Percentiles rank a stretch among this genome's conserved stretches.
These are phyloP conservation scores for Abrus pulchellus DNA, from an alignment of 306 rosid genomes.

Conservation along the genomic window DNA sequence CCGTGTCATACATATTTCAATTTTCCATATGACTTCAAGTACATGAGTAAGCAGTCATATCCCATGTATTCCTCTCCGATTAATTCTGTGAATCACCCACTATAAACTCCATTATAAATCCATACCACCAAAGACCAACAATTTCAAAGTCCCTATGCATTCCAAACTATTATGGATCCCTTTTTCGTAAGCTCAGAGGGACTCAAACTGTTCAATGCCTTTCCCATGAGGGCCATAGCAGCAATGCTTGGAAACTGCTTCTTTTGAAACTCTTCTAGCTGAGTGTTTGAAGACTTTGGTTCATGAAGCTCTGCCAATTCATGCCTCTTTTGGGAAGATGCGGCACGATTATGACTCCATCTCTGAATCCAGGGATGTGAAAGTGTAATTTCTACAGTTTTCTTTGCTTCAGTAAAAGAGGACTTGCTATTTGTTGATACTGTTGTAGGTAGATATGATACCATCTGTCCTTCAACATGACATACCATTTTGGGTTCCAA, in stretches of 20 bases:
- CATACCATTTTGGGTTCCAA: slow-evolving; percentile 51
- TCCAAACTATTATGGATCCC: slow-evolving; percentile 78
- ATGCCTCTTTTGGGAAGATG: slow-evolving; percentile 54
- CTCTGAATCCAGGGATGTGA: slow-evolving; percentile 93
- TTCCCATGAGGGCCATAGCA: slow-evolving; percentile 97
- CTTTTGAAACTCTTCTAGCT: slow-evolving; percentile 52
- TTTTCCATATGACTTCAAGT: slow-evolving; percentile 2
- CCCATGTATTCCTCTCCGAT: slow-evolving; percentile 39
- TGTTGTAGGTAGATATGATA: slow-evolving; percentile 43
- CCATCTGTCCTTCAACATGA: slow-evolving; percentile 48
- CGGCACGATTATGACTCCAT: slow-evolving; percentile 57
- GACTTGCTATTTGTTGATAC: slow-evolving; percentile 47
- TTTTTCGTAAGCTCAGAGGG: slow-evolving; percentile 61
- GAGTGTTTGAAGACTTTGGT: slow-evolving; percentile 51
- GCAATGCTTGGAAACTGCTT: slow-evolving; percentile 87
- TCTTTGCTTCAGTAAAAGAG: slow-evolving; percentile 49
- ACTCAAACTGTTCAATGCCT: slow-evolving; percentile 62
- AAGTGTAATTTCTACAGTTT: slow-evolving; percentile 59
- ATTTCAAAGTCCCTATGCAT: slow-evolving; percentile 51
- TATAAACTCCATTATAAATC: slow-evolving; percentile 29
- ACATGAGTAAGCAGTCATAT: slow-evolving; percentile 26
- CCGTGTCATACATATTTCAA: slow-evolving; percentile 19
- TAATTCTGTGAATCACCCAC: slow-evolving; percentile 19
- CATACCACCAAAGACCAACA: slow-evolving; percentile 36
- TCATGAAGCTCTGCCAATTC: slow-evolving; percentile 50